Evolutionary conservation across 805 yeast genomes (phyloP).

Genomic region (Scheffersomyces amazonensis): DNA sequence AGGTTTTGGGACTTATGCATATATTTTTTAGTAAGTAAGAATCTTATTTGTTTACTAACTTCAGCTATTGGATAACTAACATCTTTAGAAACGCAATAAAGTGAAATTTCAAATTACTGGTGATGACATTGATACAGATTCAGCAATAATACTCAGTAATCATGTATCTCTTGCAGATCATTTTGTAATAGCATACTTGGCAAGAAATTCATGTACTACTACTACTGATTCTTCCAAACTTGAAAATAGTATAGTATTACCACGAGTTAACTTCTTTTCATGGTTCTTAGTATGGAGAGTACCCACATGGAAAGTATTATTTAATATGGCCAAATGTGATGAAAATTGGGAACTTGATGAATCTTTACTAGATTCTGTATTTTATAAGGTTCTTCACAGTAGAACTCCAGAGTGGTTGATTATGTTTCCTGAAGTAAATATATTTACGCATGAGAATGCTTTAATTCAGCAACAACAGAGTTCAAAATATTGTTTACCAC

Average conservation of each 20-base stretch:
- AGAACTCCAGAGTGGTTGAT: slow-evolving; percentile 59
- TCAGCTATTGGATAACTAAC: not conserved
- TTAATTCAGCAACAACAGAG: slow-evolving; percentile 53
- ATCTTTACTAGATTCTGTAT: slow-evolving; percentile 30
- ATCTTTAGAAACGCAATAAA: slow-evolving; percentile 17
- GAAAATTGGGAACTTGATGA: slow-evolving; percentile 66
- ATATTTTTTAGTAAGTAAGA: slow-evolving; percentile 23
- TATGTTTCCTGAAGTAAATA: slow-evolving; percentile 83
- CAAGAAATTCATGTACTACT: slow-evolving; percentile 23
- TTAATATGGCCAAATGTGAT: slow-evolving; percentile 52
- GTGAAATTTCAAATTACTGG: slow-evolving; percentile 41
- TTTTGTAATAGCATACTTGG: slow-evolving; percentile 46
- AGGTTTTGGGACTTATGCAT: slow-evolving; percentile 29
- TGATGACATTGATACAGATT: slow-evolving; percentile 32
- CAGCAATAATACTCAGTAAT: slow-evolving; percentile 48
- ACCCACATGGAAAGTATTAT: slow-evolving; percentile 50
- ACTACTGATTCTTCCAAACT: not conserved
- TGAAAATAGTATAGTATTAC: slow-evolving; percentile 20
- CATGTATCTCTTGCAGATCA: slow-evolving; percentile 72
- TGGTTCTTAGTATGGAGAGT: slow-evolving; percentile 69
- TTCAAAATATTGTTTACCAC: slow-evolving; percentile 58
- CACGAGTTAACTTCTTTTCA: slow-evolving; percentile 56
- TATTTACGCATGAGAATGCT: slow-evolving; percentile 49
- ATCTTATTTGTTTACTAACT: not conserved
- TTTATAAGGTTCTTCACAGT: slow-evolving; percentile 32